phyloP scores from a whole-genome alignment of 352 stramenopile species.

The Phytophthora tubulina region DNA sequence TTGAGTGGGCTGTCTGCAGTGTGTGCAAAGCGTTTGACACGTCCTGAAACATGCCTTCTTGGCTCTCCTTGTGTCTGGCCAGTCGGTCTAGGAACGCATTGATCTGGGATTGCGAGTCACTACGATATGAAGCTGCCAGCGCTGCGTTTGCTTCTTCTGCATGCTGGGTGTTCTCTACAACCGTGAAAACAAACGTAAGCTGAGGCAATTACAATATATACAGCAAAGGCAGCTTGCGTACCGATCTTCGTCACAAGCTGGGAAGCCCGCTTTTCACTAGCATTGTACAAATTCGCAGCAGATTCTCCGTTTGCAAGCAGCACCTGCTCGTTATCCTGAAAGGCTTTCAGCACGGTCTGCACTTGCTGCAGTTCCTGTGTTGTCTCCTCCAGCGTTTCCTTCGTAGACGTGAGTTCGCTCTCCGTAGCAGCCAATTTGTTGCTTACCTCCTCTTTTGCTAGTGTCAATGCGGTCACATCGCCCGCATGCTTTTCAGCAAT shows the following conservation, averaged over 20 bases:
- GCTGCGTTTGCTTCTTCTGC: constrained; percentile 63
- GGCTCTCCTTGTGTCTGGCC: constrained; percentile 57
- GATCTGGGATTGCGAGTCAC: constrained; percentile 56
- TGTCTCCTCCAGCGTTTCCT: constrained; percentile 47
- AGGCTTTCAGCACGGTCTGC: constrained; percentile 49
- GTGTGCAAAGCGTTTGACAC: constrained; percentile 56
- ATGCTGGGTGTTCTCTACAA: constrained; percentile 54
- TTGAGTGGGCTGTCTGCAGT: constrained; percentile 55
- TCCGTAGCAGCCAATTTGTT: constrained; percentile 50
- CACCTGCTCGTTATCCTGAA: constrained; percentile 63
- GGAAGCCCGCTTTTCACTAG: constrained; percentile 61
- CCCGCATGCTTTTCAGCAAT: constrained; percentile 58
- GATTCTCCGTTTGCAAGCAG: constrained; percentile 62
- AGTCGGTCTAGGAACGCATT: constrained; percentile 57
- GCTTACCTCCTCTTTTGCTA: constrained; percentile 56
- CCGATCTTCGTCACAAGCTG: constrained; percentile 68
- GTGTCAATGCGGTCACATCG: constrained; percentile 55
- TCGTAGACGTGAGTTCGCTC: constrained; percentile 44
- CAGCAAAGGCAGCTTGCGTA: constrained; percentile 17
- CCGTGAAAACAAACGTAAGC: constrained; percentile 13
- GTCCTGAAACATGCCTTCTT: constrained; percentile 56
- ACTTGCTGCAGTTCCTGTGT: constrained; percentile 38
- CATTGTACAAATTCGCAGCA: constrained; percentile 63
- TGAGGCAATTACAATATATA: constrained; percentile 3
- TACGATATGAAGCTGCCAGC: constrained; percentile 55